Evolutionary conservation across 2,329 filamentous ascomycete genomes (phyloP).

Genomic region (Clarireedia sp.): DNA sequence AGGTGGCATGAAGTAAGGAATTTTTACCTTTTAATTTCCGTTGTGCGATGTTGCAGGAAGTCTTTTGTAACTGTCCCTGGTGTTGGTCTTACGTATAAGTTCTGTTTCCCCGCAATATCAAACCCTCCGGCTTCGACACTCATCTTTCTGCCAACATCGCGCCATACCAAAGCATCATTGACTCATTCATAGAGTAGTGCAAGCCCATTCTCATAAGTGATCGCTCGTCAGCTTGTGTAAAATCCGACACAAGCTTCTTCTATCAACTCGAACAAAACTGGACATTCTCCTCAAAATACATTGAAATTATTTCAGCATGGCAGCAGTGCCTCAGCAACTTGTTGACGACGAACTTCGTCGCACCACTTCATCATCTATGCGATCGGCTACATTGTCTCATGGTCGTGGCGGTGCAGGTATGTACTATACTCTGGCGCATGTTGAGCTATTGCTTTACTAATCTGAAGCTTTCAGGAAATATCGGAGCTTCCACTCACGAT

Average conservation of each 20-base stretch:
- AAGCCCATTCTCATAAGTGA: background rate
- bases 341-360: constrained; percentile 14
- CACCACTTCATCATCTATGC: constrained; percentile 17
- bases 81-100: background rate
- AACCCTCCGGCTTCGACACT: background rate
- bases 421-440: constrained; percentile 14
- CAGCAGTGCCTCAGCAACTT: constrained; percentile 18
- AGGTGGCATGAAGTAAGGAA: background rate
- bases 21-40: background rate
- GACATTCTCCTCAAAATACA: background rate
- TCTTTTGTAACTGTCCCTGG: background rate
- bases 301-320: constrained; percentile 11
- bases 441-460: background rate
- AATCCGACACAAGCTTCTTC: background rate
- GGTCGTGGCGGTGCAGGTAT: constrained; percentile 69
- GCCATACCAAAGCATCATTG: background rate
- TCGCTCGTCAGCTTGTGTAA: no score
- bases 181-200: background rate
- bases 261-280: no score
- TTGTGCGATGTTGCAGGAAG: background rate
- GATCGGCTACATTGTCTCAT: constrained; percentile 40
- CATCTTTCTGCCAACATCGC: background rate
- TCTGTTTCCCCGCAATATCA: constrained; percentile 4
- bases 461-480: constrained; percentile 45
- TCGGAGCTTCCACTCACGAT: constrained; percentile 44